A percentile compares a stretch with the other conserved stretches of the same genome.
Evolutionary conservation across 108 stramenopile species (phyloP).

Genomic region (Nitzschia sp.): DNA sequence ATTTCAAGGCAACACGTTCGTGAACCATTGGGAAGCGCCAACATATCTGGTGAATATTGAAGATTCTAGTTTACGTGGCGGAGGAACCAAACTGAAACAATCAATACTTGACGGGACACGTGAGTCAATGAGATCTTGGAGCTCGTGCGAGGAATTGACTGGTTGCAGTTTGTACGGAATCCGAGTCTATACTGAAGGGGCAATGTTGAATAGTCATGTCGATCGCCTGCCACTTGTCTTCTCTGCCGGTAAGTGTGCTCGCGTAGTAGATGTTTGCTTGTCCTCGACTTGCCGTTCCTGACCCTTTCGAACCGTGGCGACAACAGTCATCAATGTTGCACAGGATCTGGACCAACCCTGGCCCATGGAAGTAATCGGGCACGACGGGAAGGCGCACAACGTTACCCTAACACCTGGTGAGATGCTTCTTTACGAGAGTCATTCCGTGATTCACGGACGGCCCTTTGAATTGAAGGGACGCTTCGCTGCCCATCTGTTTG

Average conservation of each 20-base stretch:
- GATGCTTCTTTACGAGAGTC: slow-evolving; percentile 74
- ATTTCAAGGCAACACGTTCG: slow-evolving; percentile 59
- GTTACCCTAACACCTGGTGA: slow-evolving; percentile 58
- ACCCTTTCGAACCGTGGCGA: not conserved
- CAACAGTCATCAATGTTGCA: not conserved
- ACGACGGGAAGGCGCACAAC: slow-evolving; percentile 71
- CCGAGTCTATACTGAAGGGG: slow-evolving; percentile 81
- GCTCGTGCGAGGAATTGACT: slow-evolving; percentile 73
- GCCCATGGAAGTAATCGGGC: slow-evolving; percentile 89
- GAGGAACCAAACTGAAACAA: slow-evolving; percentile 56
- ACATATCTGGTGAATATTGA: slow-evolving; percentile 80
- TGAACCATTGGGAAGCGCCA: slow-evolving; percentile 71
- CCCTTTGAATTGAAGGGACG: slow-evolving; percentile 87
- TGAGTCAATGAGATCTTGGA: slow-evolving; percentile 85
- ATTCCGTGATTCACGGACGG: slow-evolving; percentile 72
- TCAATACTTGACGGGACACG: slow-evolving; percentile 74
- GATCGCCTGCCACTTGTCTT: slow-evolving; percentile 89
- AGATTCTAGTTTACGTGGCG: slow-evolving; percentile 59
- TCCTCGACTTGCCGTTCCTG: slow-evolving; percentile 18
- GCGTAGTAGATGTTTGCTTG: slow-evolving; percentile 74
- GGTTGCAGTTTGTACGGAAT: slow-evolving; percentile 74
- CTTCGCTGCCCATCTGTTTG: slow-evolving; percentile 84
- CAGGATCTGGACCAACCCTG: slow-evolving; percentile 92
- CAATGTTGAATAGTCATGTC: slow-evolving; percentile 85
- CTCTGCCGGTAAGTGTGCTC: slow-evolving; percentile 15